Conservation (phyloP, 2,329 filamentous ascomycete genomes). For the Cladosporium halotolerans region DNA sequence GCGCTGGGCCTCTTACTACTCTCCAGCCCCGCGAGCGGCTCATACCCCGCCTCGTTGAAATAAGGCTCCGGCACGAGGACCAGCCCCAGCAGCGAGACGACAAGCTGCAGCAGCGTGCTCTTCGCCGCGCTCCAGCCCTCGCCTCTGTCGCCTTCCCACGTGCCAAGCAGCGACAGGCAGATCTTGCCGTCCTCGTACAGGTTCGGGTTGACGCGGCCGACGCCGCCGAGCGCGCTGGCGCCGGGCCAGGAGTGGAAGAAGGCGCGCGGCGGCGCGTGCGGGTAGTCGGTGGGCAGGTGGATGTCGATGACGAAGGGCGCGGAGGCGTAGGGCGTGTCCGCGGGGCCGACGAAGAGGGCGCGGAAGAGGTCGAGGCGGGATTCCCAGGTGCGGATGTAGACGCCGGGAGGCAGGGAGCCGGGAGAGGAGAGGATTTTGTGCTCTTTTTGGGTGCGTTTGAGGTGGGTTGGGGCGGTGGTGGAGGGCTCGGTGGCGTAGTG, state of each 20-base stretch:
- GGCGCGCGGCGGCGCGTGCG: constrained; percentile 46
- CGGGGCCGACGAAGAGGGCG: constrained; percentile 52
- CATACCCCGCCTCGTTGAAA: constrained; percentile 60
- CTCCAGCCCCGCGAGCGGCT: constrained; percentile 36
- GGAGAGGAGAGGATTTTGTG: constrained; percentile 49
- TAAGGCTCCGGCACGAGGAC: constrained; percentile 53
- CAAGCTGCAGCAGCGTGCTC: constrained; percentile 49
- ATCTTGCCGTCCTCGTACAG: constrained; percentile 59
- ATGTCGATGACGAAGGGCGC: constrained; percentile 58
- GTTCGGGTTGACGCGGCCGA: constrained; percentile 50
- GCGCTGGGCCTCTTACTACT: constrained; percentile 22
- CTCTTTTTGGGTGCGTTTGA: constrained; percentile 52
- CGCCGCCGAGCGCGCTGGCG: constrained; percentile 23
- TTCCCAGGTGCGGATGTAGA: constrained; percentile 56
- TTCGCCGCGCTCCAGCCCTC: constrained; percentile 49
- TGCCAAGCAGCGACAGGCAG: constrained; percentile 53
- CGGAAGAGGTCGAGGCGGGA: constrained; percentile 53
- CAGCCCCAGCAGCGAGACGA: constrained; percentile 25
- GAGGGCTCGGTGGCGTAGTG: constrained; percentile 30
- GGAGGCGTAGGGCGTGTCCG: constrained; percentile 55
- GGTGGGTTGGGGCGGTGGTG: constrained; percentile 26
- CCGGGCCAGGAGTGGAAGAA: constrained; percentile 54
- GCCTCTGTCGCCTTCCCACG: constrained; percentile 51
- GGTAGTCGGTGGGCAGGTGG: constrained; percentile 45
- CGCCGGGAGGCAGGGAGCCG: constrained; percentile 46